Evolutionary conservation across 305 asterid genomes (phyloP).

Genomic region (Withania somnifera): DNA sequence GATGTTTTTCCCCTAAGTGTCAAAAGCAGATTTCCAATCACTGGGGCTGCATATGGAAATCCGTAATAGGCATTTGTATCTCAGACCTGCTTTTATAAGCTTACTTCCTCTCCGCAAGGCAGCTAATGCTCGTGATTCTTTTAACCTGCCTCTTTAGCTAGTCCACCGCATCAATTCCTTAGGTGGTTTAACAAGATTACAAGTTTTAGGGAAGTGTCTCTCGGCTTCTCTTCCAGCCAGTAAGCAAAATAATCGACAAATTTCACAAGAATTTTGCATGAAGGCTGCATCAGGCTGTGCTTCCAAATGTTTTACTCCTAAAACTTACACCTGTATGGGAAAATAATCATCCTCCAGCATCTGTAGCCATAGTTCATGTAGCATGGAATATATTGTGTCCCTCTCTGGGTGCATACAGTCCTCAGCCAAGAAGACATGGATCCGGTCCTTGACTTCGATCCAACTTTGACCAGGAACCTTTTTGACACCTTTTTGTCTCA

Average conservation of each 20-base stretch:
- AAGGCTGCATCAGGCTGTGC: conserved; percentile 3
- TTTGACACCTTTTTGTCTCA: conserved; percentile 49
- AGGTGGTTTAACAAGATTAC: conserved; percentile 10
- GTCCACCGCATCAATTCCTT: not conserved
- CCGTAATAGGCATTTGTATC: not conserved
- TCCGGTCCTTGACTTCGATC: conserved; percentile 40
- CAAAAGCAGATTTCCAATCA: not conserved
- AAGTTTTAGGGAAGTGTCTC: not conserved
- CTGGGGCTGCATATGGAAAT: not conserved
- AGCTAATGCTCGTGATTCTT: not conserved
- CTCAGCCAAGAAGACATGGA: conserved; percentile 46
- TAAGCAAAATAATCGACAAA: not conserved
- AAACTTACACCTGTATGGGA: conserved; percentile 4
- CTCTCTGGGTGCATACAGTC: conserved; percentile 50
- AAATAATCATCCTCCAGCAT: conserved; percentile 40
- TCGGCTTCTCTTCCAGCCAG: not conserved
- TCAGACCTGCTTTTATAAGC: not conserved
- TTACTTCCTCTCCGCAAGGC: not conserved
- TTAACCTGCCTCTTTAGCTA: not conserved
- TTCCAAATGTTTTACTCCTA: not conserved
- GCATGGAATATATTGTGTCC: conserved; percentile 25
- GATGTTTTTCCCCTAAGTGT: not conserved
- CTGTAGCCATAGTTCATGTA: conserved; percentile 52
- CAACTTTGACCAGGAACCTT: conserved; percentile 66
- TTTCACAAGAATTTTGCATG: not conserved